Percentiles rank a stretch among this genome's conserved stretches.
Conservation (phyloP, 2,329 filamentous ascomycete genomes). For the Claviceps spartinae region DNA sequence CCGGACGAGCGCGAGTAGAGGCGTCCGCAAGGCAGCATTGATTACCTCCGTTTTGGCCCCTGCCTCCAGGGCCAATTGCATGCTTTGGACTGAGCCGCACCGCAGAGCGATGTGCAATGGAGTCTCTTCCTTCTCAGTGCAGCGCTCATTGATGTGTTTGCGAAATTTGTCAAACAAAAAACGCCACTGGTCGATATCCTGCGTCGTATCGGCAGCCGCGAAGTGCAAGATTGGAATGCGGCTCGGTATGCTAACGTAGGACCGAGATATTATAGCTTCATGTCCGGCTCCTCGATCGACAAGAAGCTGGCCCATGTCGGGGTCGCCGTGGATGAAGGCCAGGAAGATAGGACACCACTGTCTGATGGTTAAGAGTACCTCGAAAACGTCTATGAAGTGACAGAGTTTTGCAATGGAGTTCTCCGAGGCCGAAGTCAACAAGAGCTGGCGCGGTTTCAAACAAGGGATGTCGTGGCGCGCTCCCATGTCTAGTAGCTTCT, state of each 20-base stretch:
- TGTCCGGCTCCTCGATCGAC: neutral
- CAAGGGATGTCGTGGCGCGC: neutral
- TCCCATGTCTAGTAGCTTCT: neutral
- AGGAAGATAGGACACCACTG: constrained; percentile 1
- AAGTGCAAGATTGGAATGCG: neutral
- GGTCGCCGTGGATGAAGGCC: neutral
- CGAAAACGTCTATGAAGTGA: neutral
- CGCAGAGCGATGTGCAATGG: neutral
- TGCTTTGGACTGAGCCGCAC: neutral
- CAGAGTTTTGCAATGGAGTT: neutral
- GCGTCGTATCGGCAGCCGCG: neutral
- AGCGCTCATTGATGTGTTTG: neutral
- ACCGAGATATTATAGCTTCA: neutral
- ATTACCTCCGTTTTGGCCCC: neutral
- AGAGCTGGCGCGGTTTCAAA: neutral
- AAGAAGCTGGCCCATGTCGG: neutral
- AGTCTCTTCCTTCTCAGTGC: neutral
- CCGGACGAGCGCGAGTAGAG: neutral
- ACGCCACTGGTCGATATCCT: neutral
- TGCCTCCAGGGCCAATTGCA: neutral
- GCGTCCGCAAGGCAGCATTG: neutral
- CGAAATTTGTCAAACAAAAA: neutral
- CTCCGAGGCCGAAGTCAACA: no score
- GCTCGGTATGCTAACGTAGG: no score
- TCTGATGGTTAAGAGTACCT: no score